Percentiles rank a stretch among this genome's conserved stretches.
Conservation (phyloP, 2,329 filamentous ascomycete species). For the Calycina marina region DNA sequence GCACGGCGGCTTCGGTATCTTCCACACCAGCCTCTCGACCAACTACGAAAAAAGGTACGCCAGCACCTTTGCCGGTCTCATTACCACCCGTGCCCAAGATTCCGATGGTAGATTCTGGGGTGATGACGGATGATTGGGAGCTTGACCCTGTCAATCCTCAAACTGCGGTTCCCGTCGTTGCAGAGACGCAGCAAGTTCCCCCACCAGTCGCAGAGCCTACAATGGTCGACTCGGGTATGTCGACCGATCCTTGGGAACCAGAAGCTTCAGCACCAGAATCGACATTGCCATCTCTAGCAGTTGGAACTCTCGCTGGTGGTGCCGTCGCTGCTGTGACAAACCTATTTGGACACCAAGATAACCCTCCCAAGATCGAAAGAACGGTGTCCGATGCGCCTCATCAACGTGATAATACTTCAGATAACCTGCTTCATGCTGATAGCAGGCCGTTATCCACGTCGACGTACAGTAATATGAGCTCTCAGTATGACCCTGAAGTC, state of each 20-base stretch:
- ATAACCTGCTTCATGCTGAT: slow-evolving; percentile 10
- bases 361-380: slow-evolving; percentile 6
- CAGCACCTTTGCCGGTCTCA: slow-evolving; percentile 29
- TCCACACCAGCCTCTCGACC: slow-evolving; percentile 27
- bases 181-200: slow-evolving; percentile 27
- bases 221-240: slow-evolving; percentile 46
- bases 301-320: slow-evolving; percentile 10
- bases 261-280: slow-evolving; percentile 11
- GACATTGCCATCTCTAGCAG: slow-evolving; percentile 9
- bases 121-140: slow-evolving; percentile 45
- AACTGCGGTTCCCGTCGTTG: slow-evolving; percentile 9
- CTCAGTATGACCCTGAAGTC: slow-evolving; percentile 32
- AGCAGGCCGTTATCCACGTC: slow-evolving; percentile 30
- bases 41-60: slow-evolving; percentile 19
- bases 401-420: slow-evolving; percentile 16
- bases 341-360: slow-evolving; percentile 8
- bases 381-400: slow-evolving; percentile 18
- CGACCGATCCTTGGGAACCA: slow-evolving; percentile 42
- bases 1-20: slow-evolving; percentile 26
- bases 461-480: slow-evolving; percentile 38
- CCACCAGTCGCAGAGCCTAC: slow-evolving; percentile 33
- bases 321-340: slow-evolving; percentile 7
- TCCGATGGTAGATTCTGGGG: slow-evolving; percentile 42
- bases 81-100: slow-evolving; percentile 35
- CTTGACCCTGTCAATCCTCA: slow-evolving; percentile 18